Evolutionary conservation across 1,284 basidiomycete genomes (phyloP).

Genomic region (Leccinum idahoense): DNA sequence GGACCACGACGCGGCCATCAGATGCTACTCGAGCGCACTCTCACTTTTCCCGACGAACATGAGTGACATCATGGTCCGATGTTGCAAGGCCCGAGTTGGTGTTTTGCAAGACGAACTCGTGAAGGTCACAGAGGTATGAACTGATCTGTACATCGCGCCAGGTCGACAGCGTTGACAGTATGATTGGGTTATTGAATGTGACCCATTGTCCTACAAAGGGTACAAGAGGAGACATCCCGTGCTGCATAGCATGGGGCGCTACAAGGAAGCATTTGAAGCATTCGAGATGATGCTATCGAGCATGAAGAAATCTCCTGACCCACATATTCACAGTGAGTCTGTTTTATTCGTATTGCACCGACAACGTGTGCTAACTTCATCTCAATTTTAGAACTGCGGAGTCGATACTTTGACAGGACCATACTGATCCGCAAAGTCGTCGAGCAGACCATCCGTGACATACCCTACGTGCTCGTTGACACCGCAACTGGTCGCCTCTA

Average conservation of each 20-base stretch:
- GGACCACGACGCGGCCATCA: not conserved
- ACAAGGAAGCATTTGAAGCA: too few species aligned
- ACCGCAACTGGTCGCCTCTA: not conserved
- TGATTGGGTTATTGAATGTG: too few species aligned
- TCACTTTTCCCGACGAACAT: not conserved
- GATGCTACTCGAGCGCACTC: not conserved
- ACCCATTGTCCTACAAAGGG: too few species aligned
- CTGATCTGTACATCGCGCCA: too few species aligned
- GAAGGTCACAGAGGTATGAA: too few species aligned
- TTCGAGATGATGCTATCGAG: too few species aligned
- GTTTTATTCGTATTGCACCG: not conserved
- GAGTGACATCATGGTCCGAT: not conserved
- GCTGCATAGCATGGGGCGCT: too few species aligned
- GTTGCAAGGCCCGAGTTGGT: not conserved
- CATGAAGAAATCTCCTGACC: too few species aligned
- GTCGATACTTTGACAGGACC: not conserved
- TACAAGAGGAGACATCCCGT: too few species aligned
- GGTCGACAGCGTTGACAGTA: too few species aligned
- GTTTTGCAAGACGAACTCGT: too few species aligned
- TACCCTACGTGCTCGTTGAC: not conserved
- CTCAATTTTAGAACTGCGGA: not conserved
- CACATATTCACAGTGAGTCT: too few species aligned
- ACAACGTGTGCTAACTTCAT: not conserved
- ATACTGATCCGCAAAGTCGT: not conserved
- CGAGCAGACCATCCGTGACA: not conserved